These are phyloP conservation scores for Fusarium irregulare DNA, from an alignment of 2,329 filamentous ascomycete species.

Conservation along the genomic window DNA sequence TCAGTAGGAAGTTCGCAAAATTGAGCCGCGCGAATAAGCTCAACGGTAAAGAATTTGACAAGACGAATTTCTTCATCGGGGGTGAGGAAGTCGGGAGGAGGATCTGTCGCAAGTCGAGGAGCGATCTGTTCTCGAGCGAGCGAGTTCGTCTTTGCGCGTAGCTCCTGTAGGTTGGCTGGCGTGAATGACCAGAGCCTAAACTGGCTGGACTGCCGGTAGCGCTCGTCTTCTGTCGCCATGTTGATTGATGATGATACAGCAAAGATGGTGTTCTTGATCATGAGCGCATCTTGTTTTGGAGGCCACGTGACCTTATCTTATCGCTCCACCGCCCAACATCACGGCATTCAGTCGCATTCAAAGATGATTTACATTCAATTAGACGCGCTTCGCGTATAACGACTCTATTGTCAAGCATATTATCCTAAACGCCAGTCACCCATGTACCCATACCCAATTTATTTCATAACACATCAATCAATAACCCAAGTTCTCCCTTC, in stretches of 20 bases:
- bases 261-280: constrained; percentile 3
- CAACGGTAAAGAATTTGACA: constrained; percentile 78
- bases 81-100: constrained; percentile 81
- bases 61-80: constrained; percentile 85
- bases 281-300: not conserved
- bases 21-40: constrained; percentile 67
- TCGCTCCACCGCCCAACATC: not conserved
- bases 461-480: constrained; percentile 14
- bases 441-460: constrained; percentile 7
- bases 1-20: constrained; percentile 65
- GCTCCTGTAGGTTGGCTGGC: constrained; percentile 73
- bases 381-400: constrained; percentile 30
- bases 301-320: constrained; percentile 33
- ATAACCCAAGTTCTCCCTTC: constrained; percentile 48
- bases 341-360: not conserved
- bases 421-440: constrained; percentile 33
- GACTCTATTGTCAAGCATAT: constrained; percentile 31
- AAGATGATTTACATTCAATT: constrained; percentile 30
- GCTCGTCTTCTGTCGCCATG: constrained; percentile 87
- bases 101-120: constrained; percentile 63
- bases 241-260: constrained; percentile 36
- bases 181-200: constrained; percentile 95
- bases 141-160: constrained; percentile 82
- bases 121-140: constrained; percentile 74
- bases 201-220: constrained; percentile 91